Percentiles rank a stretch among this genome's conserved stretches.
phyloP scores from a whole-genome alignment of 2,329 filamentous ascomycete genomes.

The Proliferodiscus dingleyae region DNA sequence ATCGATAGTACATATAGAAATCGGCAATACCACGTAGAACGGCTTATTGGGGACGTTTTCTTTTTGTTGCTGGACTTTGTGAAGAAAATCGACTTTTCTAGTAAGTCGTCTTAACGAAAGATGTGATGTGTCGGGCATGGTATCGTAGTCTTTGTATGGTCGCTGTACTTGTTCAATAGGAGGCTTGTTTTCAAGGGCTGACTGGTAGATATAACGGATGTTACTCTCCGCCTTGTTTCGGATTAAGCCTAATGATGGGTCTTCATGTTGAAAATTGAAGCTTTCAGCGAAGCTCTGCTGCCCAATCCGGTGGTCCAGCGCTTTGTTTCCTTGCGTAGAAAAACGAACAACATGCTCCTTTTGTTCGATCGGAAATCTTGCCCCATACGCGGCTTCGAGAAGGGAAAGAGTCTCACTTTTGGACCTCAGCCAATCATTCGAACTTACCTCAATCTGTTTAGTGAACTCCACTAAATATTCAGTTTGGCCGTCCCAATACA shows the following conservation, averaged over 20 bases:
- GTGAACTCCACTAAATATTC: constrained; percentile 12
- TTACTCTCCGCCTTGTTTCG: constrained; percentile 17
- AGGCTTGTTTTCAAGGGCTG: constrained; percentile 42
- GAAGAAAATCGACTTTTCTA: constrained; percentile 55
- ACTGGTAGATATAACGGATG: constrained; percentile 35
- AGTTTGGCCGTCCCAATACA: constrained; percentile 29
- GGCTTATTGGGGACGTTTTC: constrained; percentile 31
- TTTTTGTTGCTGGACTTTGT: constrained; percentile 27
- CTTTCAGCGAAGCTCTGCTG: not conserved
- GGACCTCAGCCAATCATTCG: constrained; percentile 39
- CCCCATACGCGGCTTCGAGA: constrained; percentile 21
- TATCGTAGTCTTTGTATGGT: constrained; percentile 34
- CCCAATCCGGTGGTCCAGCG: constrained; percentile 1
- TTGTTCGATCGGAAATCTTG: constrained; percentile 17
- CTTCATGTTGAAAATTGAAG: not conserved
- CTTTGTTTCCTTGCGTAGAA: not conserved
- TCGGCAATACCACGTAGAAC: constrained; percentile 42
- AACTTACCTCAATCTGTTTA: constrained; percentile 46
- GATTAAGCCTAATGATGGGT: constrained; percentile 15
- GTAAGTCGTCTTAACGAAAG: constrained; percentile 46
- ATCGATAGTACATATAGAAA: constrained; percentile 46
- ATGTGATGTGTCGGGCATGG: constrained; percentile 44
- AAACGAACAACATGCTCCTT: constrained; percentile 20
- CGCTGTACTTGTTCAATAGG: constrained; percentile 35
- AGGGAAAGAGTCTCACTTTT: constrained; percentile 19